Conservation (phyloP, 2,329 filamentous ascomycete genomes). For the Cladobotryum protrusum region DNA sequence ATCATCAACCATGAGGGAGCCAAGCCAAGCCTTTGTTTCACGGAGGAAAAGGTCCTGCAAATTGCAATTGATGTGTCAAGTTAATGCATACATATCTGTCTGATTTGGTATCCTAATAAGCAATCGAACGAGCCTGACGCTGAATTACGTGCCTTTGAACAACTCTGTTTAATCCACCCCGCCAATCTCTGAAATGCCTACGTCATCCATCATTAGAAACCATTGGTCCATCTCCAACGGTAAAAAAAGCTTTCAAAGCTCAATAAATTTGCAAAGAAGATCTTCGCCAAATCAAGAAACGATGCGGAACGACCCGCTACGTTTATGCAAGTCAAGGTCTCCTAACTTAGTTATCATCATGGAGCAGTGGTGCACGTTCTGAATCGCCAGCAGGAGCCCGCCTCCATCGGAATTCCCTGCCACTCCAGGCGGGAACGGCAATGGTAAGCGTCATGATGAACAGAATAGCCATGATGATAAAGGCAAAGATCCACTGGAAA, state of each 20-base stretch:
- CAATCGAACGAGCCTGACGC: not conserved
- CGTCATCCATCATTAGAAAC: constrained; percentile 2
- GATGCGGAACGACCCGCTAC: too few species aligned
- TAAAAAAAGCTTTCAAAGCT: constrained; percentile 1
- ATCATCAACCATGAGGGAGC: constrained; percentile 2
- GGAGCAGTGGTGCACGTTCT: constrained; percentile 57
- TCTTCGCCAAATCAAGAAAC: too few species aligned
- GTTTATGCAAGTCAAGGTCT: not conserved
- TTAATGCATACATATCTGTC: not conserved
- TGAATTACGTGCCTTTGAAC: not conserved
- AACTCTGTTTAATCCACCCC: not conserved
- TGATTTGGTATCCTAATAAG: not conserved
- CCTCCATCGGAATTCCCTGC: constrained; percentile 49
- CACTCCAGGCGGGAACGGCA: constrained; percentile 58
- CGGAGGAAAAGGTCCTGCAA: constrained; percentile 15
- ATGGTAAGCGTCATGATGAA: constrained; percentile 62
- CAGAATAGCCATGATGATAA: constrained; percentile 70
- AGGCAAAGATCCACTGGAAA: constrained; percentile 90
- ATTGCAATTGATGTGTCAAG: not conserved
- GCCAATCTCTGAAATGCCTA: not conserved
- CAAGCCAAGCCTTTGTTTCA: not conserved
- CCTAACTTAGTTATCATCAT: constrained; percentile 32
- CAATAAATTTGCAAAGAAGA: too few species aligned
- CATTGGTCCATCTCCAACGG: not conserved
- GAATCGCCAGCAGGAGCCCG: constrained; percentile 38